phyloP scores from a whole-genome alignment of 1,139 yeast species.

The Taiozyma sp. region DNA sequence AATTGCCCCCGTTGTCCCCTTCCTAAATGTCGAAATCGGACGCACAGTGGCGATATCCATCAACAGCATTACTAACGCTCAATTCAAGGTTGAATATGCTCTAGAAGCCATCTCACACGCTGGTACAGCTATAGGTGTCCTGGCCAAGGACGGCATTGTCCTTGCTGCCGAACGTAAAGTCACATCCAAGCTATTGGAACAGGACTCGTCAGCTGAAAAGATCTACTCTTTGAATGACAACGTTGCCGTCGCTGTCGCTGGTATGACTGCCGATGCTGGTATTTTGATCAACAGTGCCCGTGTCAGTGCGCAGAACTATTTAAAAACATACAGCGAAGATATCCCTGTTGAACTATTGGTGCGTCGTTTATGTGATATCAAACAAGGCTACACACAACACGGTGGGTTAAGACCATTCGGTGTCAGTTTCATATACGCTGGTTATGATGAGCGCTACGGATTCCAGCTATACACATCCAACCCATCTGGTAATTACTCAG shows the following conservation, averaged over 20 bases:
- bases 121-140: conserved; percentile 94
- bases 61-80: conserved; percentile 6
- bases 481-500: conserved; percentile 96
- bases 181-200: conserved; percentile 86
- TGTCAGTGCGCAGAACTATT: conserved; percentile 73
- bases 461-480: conserved; percentile 93
- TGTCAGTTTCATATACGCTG: conserved; percentile 93
- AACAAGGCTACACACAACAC: conserved; percentile 97
- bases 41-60: not conserved
- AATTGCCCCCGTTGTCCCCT: not conserved
- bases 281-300: conserved; percentile 89
- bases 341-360: conserved; percentile 90
- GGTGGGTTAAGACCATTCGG: conserved; percentile 99
- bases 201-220: conserved; percentile 91
- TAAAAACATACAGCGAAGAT: conserved; percentile 82
- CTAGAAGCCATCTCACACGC: conserved; percentile 97
- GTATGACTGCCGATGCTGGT: conserved; percentile 96
- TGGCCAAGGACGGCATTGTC: conserved; percentile 90
- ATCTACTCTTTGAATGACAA: conserved; percentile 79
- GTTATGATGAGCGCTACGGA: conserved; percentile 84
- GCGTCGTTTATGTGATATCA: conserved; percentile 83
- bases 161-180: conserved; percentile 95
- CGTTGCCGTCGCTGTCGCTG: conserved; percentile 94
- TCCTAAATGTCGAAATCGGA: not conserved
- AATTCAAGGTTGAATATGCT: conserved; percentile 74